Conservation (phyloP, 164 flowering plant species). For the Liquidambar formosana region DNA sequence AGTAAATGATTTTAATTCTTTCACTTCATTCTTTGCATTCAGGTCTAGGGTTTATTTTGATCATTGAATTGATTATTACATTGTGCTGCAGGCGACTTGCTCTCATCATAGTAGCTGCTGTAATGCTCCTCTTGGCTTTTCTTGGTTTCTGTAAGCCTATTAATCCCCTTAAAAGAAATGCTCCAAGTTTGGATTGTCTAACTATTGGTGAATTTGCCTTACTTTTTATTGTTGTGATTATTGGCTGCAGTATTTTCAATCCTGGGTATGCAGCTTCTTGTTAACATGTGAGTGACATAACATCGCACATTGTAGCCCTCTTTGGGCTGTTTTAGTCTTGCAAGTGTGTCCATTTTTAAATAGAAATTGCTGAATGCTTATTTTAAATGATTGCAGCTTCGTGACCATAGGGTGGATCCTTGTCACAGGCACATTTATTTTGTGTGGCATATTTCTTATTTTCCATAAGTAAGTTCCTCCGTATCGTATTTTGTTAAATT, state of each 20-base stretch:
- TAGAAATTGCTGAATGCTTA: neutral
- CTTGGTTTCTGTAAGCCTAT: slow-evolving; percentile 43
- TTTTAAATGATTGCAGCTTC: neutral
- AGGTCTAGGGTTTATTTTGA: neutral
- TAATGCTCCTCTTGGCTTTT: slow-evolving; percentile 35
- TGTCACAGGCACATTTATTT: neutral
- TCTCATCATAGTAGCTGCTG: slow-evolving; percentile 29
- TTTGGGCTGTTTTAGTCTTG: neutral
- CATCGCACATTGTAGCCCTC: neutral
- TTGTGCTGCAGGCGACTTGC: slow-evolving; percentile 26
- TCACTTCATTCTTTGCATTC: neutral
- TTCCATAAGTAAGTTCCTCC: neutral
- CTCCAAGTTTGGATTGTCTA: neutral
- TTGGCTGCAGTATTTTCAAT: slow-evolving; percentile 3
- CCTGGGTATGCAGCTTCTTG: neutral
- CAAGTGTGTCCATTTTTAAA: neutral
- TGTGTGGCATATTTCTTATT: slow-evolving; percentile 6
- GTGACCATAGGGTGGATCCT: slow-evolving; percentile 7
- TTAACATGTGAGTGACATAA: neutral
- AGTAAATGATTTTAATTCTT: neutral
- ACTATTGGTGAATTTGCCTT: neutral
- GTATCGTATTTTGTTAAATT: no score
- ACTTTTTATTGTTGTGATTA: slow-evolving; percentile 2
- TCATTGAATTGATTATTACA: neutral
- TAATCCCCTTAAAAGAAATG: no score